Percentiles rank a stretch among this genome's conserved stretches.
Evolutionary conservation across 495 filamentous ascomycete species (phyloP).

Genomic region (Oidiodendron maius): DNA sequence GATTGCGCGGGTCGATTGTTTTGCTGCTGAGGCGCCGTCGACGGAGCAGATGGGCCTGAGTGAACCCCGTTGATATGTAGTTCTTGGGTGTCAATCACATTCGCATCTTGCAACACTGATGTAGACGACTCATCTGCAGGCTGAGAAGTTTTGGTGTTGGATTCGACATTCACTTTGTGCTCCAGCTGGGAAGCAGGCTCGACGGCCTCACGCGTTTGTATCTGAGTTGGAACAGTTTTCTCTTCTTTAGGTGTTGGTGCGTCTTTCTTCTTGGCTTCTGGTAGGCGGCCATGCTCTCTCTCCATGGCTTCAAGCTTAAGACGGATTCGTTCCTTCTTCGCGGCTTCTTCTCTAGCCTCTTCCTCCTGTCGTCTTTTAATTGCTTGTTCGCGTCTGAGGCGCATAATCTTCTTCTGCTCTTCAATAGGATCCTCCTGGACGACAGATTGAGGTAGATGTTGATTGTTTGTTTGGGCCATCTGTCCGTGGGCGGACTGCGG

Average conservation of each 20-base stretch:
- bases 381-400: conserved; percentile 68
- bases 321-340: conserved; percentile 71
- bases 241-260: conserved; percentile 34
- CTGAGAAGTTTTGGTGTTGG: neutral
- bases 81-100: conserved; percentile 10
- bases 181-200: neutral
- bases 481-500: conserved; percentile 27
- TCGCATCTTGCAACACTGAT: conserved; percentile 9
- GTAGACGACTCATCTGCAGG: neutral
- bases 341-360: conserved; percentile 76
- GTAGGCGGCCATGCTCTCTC: conserved; percentile 45
- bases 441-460: conserved; percentile 13
- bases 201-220: conserved; percentile 27
- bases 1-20: conserved; percentile 10
- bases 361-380: conserved; percentile 74
- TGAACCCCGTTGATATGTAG: conserved; percentile 14
- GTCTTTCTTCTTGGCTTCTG: conserved; percentile 53
- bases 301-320: conserved; percentile 70
- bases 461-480: conserved; percentile 11
- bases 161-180: neutral
- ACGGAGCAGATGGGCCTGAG: neutral
- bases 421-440: conserved; percentile 50
- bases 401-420: conserved; percentile 80
- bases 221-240: conserved; percentile 29
- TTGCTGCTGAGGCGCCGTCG: conserved; percentile 9